Evolutionary conservation across 805 yeast species (phyloP), one percentile per base, ranked within the genome.

Genomic region (Kodamaea lidongshanica): DNA sequence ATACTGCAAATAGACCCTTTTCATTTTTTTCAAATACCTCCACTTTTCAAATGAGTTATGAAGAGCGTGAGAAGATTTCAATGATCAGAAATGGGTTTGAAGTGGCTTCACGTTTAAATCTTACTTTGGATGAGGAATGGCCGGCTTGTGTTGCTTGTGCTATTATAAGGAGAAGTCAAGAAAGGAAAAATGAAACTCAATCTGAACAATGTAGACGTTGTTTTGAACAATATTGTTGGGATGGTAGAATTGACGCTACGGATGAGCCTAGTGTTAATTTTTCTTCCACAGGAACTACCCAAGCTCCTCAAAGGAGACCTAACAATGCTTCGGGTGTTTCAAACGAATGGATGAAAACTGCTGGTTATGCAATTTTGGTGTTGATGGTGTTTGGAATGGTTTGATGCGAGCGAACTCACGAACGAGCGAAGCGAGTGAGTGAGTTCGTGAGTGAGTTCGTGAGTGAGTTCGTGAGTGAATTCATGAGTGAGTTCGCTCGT

Each of bases 281-380:
- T 45, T 66, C 71, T 13, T 46, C 50, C 2, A 46, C 51, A 12
- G 72, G 72, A 17, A 42, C 58, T 27, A 60, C 67, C 13, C 44
- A 46, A 16, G 58, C 42, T 2, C 37, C 32, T 4, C 50, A 52
- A 16, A 46, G 38, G 27, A 48, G 42, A 12, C 34, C 42, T 21
- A 42, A 44, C 25, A 44, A 47, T 13, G 46, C 35, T 3, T 41
- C 50, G 7, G 19, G 50, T 17, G 23, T 38, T 3, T 26, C 29
- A 11, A 29, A 33, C 7, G 31, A 33, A 8, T 12, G 48, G 16
- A 8, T 39, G 27, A 37, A 38, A 28, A 28, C 34, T 16, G 37
- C 46, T 13, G 54, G 56, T 10, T 44, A 41, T 27, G 45, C 48
- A 7, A 31, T 52, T 16, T 37, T 54, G 20, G 21, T 28, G 33